Evolutionary conservation across 169 alveolate genomes (phyloP).

Genomic region (Eimeria brunetti): DNA sequence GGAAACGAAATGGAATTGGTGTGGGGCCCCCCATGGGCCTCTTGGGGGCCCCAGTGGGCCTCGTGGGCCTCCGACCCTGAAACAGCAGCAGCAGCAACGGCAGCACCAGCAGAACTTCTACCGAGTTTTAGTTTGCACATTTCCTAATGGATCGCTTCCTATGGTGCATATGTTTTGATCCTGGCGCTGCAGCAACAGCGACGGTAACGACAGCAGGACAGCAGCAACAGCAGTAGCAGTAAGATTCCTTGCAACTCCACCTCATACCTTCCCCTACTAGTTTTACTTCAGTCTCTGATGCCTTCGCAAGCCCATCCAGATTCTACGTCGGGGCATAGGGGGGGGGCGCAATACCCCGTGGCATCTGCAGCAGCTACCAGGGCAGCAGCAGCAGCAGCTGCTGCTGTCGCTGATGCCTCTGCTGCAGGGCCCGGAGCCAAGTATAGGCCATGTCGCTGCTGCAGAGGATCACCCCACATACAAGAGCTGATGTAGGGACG

Average conservation of each 20-base stretch:
- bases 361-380: constrained; percentile 2
- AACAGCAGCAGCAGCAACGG: constrained; percentile 33
- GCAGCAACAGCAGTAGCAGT: neutral
- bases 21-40: constrained; percentile 39
- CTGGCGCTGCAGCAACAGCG: neutral
- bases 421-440: neutral
- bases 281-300: neutral
- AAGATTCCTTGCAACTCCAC: neutral
- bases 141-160: neutral
- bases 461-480: neutral
- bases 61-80: neutral
- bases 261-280: neutral
- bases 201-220: neutral
- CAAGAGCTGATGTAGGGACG: constrained; percentile 15
- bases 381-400: constrained; percentile 54
- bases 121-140: neutral
- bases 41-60: constrained; percentile 3
- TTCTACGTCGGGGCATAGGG: neutral
- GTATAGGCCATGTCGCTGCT: constrained; percentile 2
- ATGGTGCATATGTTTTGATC: neutral
- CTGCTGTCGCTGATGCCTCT: neutral
- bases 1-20: too few species aligned
- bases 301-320: neutral
- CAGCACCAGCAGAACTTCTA: constrained; percentile 17
- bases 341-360: neutral